A percentile compares a stretch with the other conserved stretches of the same genome.
These are phyloP conservation scores for Macaranga tanarius DNA, from an alignment of 441 rosid species.

Conservation along the genomic window DNA sequence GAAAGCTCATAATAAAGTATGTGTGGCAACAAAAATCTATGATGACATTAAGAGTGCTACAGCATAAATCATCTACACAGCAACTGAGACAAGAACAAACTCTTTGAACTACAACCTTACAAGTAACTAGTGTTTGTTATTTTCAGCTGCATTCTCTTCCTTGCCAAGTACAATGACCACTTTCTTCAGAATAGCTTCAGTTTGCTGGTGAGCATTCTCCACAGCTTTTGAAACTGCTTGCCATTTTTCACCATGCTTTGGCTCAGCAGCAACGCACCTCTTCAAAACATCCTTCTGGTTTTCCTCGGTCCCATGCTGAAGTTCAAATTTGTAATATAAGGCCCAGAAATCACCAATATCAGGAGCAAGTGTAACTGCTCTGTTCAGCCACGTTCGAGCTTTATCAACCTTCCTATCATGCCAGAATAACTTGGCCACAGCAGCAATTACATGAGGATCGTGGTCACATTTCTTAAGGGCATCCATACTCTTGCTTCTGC, in stretches of 20 bases:
- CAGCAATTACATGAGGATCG: slow-evolving; percentile 83
- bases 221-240: slow-evolving; percentile 79
- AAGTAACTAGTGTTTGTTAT: slow-evolving; percentile 32
- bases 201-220: slow-evolving; percentile 84
- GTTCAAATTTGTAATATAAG: slow-evolving; percentile 80
- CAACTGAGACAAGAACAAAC: not conserved
- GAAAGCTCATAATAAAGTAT: not conserved
- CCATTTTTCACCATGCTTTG: slow-evolving; percentile 95
- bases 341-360: slow-evolving; percentile 94
- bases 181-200: slow-evolving; percentile 79
- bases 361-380: slow-evolving; percentile 83
- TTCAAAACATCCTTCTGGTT: slow-evolving; percentile 73
- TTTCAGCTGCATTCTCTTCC: slow-evolving; percentile 78
- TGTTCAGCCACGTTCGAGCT: slow-evolving; percentile 79
- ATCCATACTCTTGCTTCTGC: slow-evolving; percentile 72
- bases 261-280: slow-evolving; percentile 77
- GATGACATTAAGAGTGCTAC: not conserved
- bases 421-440: slow-evolving; percentile 89
- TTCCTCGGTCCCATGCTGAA: slow-evolving; percentile 81
- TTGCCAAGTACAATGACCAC: slow-evolving; percentile 69
- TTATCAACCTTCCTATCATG: slow-evolving; percentile 89
- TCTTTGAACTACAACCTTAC: not conserved
- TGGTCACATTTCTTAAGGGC: slow-evolving; percentile 82
- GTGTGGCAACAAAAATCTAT: not conserved
- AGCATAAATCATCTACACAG: not conserved